Conservation (phyloP, 2,329 filamentous ascomycete species). For the Colletotrichum tabaci region DNA sequence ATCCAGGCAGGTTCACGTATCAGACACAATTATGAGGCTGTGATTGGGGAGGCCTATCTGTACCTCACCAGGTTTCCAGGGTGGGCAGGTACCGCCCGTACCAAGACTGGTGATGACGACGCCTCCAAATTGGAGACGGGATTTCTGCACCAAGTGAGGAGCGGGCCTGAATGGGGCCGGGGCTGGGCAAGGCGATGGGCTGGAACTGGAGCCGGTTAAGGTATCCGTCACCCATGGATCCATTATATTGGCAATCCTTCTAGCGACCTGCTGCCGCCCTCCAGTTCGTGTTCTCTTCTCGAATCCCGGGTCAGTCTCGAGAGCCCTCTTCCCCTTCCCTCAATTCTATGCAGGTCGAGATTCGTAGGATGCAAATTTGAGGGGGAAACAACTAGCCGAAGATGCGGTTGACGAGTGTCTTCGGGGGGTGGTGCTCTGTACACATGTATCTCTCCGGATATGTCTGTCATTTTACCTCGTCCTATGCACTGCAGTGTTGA, state of each 20-base stretch:
- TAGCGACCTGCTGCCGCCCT: neutral
- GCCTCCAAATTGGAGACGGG: slow-evolving; percentile 5
- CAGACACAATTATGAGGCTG: neutral
- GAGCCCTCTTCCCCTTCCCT: neutral
- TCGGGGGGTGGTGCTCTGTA: neutral
- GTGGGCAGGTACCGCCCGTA: slow-evolving; percentile 24
- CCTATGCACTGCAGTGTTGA: too few relatives aligned
- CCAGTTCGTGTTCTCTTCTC: neutral
- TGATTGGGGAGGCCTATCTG: neutral
- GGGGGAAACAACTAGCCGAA: neutral
- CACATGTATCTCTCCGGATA: neutral
- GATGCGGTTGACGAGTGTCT: neutral
- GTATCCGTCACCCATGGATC: slow-evolving; percentile 27
- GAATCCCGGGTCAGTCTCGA: too few relatives aligned
- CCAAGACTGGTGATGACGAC: slow-evolving; percentile 37
- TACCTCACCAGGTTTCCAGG: slow-evolving; percentile 35
- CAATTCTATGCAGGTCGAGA: neutral
- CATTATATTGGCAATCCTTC: neutral
- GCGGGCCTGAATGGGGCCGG: slow-evolving; percentile 8
- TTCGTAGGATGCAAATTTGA: neutral
- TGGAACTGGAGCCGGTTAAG: slow-evolving; percentile 25
- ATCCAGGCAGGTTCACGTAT: too few relatives aligned
- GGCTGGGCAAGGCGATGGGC: slow-evolving; percentile 26
- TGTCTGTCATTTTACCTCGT: neutral
- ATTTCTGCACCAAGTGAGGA: neutral